A percentile compares a stretch with the other conserved stretches of the same genome.
phyloP scores from a whole-genome alignment of 345 rosid species.

The Conringia planisiliqua region DNA sequence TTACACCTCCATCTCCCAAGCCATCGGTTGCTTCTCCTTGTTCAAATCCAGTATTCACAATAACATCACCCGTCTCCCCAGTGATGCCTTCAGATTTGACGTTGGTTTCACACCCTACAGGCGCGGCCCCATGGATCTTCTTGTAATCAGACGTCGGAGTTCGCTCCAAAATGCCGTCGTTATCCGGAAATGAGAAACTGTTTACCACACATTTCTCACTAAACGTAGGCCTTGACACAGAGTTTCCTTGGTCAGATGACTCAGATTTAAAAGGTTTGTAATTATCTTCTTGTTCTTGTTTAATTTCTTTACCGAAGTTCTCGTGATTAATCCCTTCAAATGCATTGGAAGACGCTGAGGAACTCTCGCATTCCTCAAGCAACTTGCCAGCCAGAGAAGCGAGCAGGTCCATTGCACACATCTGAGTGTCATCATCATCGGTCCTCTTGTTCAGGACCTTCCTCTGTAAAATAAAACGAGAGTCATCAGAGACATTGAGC shows the following conservation, averaged over 20 bases:
- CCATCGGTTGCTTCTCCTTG: slow-evolving; percentile 27
- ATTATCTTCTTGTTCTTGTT: slow-evolving; percentile 37
- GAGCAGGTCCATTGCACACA: slow-evolving; percentile 78
- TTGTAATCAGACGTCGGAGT: slow-evolving; percentile 36
- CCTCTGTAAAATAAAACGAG: slow-evolving; percentile 42
- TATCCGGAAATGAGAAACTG: slow-evolving; percentile 35
- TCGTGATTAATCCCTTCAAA: slow-evolving; percentile 55
- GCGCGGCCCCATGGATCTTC: slow-evolving; percentile 28
- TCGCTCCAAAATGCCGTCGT: slow-evolving; percentile 39
- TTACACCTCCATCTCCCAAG: slow-evolving; percentile 38
- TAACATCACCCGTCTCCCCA: slow-evolving; percentile 36
- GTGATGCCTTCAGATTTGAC: slow-evolving; percentile 33
- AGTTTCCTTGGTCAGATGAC: slow-evolving; percentile 48
- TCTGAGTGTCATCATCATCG: slow-evolving; percentile 44
- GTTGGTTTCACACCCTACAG: slow-evolving; percentile 26
- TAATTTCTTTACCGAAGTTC: slow-evolving; percentile 25
- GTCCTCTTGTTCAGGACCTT: slow-evolving; percentile 42
- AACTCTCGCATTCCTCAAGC: slow-evolving; percentile 76
- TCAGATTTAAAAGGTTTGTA: slow-evolving; percentile 48
- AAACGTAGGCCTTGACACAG: slow-evolving; percentile 35
- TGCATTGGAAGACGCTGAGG: slow-evolving; percentile 69
- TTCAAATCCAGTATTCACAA: slow-evolving; percentile 36
- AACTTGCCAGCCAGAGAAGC: slow-evolving; percentile 92
- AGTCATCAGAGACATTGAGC: slow-evolving; percentile 13
- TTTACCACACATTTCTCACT: slow-evolving; percentile 38